A percentile compares a stretch with the other conserved stretches of the same genome.
Evolutionary conservation across 106 monocot genomes (phyloP).

Genomic region (Dendrobium huoshanense): DNA sequence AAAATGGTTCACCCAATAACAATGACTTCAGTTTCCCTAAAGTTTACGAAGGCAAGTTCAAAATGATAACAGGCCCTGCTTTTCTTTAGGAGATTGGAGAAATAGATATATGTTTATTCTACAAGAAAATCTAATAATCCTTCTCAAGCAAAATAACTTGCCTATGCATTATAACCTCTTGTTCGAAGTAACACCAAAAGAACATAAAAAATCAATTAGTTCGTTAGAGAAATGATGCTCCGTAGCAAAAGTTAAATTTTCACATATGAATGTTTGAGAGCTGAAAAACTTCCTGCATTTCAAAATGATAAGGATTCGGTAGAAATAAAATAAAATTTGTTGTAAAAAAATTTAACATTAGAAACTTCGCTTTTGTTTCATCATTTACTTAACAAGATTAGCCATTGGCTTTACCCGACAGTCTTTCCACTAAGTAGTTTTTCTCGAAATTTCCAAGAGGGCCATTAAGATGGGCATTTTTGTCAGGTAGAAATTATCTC

Average conservation of each 20-base stretch:
- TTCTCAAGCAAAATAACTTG: not conserved
- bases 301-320: too few relatives aligned
- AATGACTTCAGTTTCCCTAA: conserved; percentile 2
- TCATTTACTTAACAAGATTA: too few relatives aligned
- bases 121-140: not conserved
- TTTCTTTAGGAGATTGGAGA: not conserved
- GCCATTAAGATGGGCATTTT: too few relatives aligned
- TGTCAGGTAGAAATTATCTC: not conserved
- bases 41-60: conserved; percentile 4
- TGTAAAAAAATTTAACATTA: too few relatives aligned
- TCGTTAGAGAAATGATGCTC: not conserved
- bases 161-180: not conserved
- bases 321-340: too few relatives aligned
- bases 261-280: too few relatives aligned
- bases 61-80: conserved; percentile 2
- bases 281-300: too few relatives aligned
- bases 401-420: too few relatives aligned
- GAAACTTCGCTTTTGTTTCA: too few relatives aligned
- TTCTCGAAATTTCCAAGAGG: too few relatives aligned
- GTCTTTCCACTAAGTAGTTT: too few relatives aligned
- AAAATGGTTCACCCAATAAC: not conserved
- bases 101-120: not conserved
- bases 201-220: not conserved
- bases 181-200: not conserved
- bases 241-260: not conserved